Evolutionary conservation across 192 early-diverging fungal genomes (phyloP).

Genomic region (Entomortierella lignicola): DNA sequence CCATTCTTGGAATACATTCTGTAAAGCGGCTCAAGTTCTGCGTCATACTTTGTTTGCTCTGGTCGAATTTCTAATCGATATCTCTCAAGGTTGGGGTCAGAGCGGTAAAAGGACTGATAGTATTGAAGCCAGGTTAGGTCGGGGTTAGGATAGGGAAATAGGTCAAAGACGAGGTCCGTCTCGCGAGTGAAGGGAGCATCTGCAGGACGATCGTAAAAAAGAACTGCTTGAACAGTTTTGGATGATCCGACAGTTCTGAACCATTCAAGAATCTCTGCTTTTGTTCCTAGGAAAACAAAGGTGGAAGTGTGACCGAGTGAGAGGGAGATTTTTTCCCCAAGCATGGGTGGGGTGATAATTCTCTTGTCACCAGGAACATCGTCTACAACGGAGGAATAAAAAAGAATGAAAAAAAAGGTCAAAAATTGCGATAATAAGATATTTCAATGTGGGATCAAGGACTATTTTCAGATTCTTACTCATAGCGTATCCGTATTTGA

Average conservation of each 20-base stretch:
- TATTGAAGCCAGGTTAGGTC: conserved; percentile 56
- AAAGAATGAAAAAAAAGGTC: background rate
- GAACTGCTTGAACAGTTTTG: conserved; percentile 39
- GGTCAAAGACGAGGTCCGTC: conserved; percentile 61
- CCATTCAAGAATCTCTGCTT: conserved; percentile 61
- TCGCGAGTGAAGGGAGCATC: conserved; percentile 41
- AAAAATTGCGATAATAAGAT: background rate
- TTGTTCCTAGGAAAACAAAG: conserved; percentile 61
- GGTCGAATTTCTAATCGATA: conserved; percentile 60
- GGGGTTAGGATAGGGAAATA: conserved; percentile 56
- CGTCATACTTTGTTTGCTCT: conserved; percentile 56
- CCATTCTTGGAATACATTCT: conserved; percentile 58
- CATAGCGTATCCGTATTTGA: conserved; percentile 53
- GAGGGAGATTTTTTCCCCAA: conserved; percentile 56
- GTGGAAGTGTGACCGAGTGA: conserved; percentile 56
- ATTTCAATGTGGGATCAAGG: no score
- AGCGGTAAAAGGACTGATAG: conserved; percentile 54
- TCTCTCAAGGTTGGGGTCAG: conserved; percentile 47
- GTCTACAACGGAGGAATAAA: conserved; percentile 11
- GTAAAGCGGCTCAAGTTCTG: conserved; percentile 48
- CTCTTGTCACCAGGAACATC: conserved; percentile 49
- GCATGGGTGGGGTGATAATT: conserved; percentile 59
- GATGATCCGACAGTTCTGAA: conserved; percentile 49
- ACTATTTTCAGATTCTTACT: conserved; percentile 39
- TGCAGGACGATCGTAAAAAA: conserved; percentile 47